phyloP scores from a whole-genome alignment of 2,329 filamentous ascomycete species.

The Colletotrichum theobromicola region DNA sequence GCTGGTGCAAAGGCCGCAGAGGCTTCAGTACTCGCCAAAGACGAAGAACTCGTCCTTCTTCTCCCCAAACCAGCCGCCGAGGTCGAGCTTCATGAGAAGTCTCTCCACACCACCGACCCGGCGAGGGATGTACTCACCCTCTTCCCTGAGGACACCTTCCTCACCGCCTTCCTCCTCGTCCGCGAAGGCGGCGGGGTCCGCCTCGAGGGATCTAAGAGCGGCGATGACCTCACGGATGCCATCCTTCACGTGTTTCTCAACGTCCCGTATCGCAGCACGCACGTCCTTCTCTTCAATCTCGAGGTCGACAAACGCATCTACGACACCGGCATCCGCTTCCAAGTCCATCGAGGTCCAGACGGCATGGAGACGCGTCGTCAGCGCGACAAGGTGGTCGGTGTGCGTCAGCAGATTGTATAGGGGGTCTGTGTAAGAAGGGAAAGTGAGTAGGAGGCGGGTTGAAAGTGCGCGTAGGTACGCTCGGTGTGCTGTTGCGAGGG shows the following conservation, averaged over 20 bases:
- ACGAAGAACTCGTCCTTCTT: conserved; percentile 24
- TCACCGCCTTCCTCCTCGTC: conserved; percentile 43
- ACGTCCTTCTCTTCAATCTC: conserved; percentile 75
- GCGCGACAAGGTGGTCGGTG: conserved; percentile 82
- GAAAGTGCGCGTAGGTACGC: conserved; percentile 74
- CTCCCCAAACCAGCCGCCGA: conserved; percentile 61
- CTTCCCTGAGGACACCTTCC: conserved; percentile 37
- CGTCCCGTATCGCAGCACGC: conserved; percentile 65
- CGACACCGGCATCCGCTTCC: conserved; percentile 81
- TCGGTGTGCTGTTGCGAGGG: conserved; percentile 79
- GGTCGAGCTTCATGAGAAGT: conserved; percentile 89
- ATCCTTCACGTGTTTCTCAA: conserved; percentile 68
- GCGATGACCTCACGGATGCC: conserved; percentile 73
- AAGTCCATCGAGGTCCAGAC: conserved; percentile 82
- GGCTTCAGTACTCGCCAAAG: neutral
- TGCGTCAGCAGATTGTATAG: conserved; percentile 72
- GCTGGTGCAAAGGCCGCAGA: neutral
- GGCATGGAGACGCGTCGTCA: conserved; percentile 75
- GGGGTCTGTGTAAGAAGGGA: conserved; percentile 65
- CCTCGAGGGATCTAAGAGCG: conserved; percentile 51
- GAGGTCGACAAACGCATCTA: conserved; percentile 76
- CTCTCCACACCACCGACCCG: conserved; percentile 82
- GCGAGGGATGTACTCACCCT: conserved; percentile 68
- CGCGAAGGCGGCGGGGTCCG: conserved; percentile 47
- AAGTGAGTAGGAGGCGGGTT: conserved; percentile 70